Conservation (phyloP, 257 asterid genomes). For the Mentha longifolia region DNA sequence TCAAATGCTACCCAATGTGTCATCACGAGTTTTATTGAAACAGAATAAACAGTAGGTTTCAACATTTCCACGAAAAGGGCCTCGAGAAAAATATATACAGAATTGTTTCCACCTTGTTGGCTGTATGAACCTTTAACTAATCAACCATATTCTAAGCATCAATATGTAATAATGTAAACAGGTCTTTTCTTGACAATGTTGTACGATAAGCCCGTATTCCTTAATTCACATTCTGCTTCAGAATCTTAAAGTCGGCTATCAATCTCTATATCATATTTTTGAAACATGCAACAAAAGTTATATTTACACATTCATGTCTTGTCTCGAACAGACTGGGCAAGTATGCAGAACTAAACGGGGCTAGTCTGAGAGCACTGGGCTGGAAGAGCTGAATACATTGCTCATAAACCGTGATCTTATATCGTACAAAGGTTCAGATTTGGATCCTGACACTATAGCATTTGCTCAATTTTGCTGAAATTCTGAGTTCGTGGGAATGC, state of each 20-base stretch:
- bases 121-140: too few relatives aligned
- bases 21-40: background rate
- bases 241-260: background rate
- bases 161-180: too few relatives aligned
- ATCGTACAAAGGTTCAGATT: background rate
- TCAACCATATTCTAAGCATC: too few relatives aligned
- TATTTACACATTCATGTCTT: background rate
- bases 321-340: conserved; percentile 71
- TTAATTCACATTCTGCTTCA: background rate
- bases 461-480: conserved; percentile 17
- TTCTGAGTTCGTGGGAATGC: background rate
- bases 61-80: background rate
- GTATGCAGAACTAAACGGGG: conserved; percentile 60
- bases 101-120: too few relatives aligned
- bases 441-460: background rate
- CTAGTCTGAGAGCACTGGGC: conserved; percentile 73
- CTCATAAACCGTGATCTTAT: background rate
- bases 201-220: too few relatives aligned
- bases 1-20: background rate
- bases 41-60: background rate
- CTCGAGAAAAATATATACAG: background rate
- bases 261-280: conserved; percentile 6
- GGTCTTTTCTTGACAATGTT: too few relatives aligned
- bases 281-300: background rate
- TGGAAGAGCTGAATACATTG: conserved; percentile 50